Base-by-base conservation (phyloP, 78 protist species). In the Salpingoeca rosetta region DNA sequence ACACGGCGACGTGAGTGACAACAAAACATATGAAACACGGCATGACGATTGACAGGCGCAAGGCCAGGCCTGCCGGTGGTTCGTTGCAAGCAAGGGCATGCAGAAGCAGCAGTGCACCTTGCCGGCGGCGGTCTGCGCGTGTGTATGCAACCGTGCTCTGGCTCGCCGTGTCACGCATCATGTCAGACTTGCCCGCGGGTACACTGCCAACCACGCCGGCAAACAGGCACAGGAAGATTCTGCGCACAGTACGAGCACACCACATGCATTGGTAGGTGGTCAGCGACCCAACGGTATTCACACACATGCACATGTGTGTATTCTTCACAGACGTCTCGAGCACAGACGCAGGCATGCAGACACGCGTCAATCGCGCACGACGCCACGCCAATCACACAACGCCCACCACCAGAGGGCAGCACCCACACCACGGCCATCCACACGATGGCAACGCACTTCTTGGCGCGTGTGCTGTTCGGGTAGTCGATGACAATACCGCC, bases 401-500 rank as follows among this genome's bases (percentile, higher is more conserved):
- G n/a, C n/a, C n/a, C n/a, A n/a, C n/a, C n/a, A n/a, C n/a, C n/a
- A n/a, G n/a, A n/a, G n/a, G n/a, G n/a, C n/a, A n/a, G n/a, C n/a
- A n/a, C n/a, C n/a, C n/a, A n/a, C n/a, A n/a, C n/a, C n/a, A n/a
- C n/a, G n/a, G n/a, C n/a, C n/a, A n/a, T n/a, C n/a, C n/a, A n/a
- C n/a, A n/a, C n/a, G n/a, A n/a, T n/a, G n/a, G n/a, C n/a, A 76
- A 28, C 82, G 3, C 75, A 76, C 84, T 97, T 97, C 82, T 97
- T 97, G 38, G 98, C 98, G n/a, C 87, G 84, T 0, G 97, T 93
- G 56, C 92, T 85, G 87, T 96, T 89, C 31, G 99, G 99, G 86
- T 86, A 96, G 83, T 97, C 99, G 40, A 97, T 94, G 37, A 97
- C 93, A 1, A 94, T 74, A 79, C 99, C 99, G 7, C 98, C 99